Evolutionary conservation across 2,329 filamentous ascomycete species (phyloP).

Genomic region (Penicillium psychrosexuale): DNA sequence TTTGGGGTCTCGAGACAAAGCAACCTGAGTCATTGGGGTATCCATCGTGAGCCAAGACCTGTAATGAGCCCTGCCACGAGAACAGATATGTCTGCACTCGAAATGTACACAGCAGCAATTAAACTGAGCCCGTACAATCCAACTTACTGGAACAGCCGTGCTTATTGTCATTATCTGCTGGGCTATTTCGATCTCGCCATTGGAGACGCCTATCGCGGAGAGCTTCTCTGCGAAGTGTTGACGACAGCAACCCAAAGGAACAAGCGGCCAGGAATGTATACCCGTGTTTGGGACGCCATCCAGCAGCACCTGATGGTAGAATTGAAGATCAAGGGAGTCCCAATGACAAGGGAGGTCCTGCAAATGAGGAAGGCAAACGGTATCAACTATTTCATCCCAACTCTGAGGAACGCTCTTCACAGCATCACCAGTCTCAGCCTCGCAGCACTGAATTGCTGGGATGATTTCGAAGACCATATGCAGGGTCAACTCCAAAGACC

Average conservation of each 20-base stretch:
- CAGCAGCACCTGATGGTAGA: conserved; percentile 32
- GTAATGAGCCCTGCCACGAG: conserved; percentile 16
- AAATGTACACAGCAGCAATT: conserved; percentile 40
- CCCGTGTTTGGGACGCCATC: conserved; percentile 32
- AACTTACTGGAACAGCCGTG: conserved; percentile 37
- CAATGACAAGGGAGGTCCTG: conserved; percentile 12
- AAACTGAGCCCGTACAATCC: conserved; percentile 38
- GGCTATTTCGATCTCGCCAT: conserved; percentile 36
- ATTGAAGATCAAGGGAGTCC: conserved; percentile 1
- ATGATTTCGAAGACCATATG: conserved; percentile 24
- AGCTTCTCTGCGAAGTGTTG: conserved; percentile 33
- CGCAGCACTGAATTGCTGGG: conserved; percentile 30
- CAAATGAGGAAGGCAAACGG: conserved; percentile 25
- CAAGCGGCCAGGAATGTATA: conserved; percentile 29
- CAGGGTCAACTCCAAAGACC: conserved; percentile 20
- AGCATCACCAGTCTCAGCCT: conserved; percentile 34
- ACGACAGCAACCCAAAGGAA: conserved; percentile 11
- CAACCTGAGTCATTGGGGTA: conserved; percentile 29
- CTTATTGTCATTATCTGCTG: conserved; percentile 35
- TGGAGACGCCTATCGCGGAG: conserved; percentile 38
- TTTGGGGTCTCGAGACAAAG: conserved; percentile 24
- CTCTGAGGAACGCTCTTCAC: conserved; percentile 27
- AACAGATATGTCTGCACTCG: conserved; percentile 18
- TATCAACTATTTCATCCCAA: conserved; percentile 30
- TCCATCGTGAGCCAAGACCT: conserved; percentile 14